phyloP scores from a whole-genome alignment of 352 stramenopile species.

The Globisporangium megalacanthum region DNA sequence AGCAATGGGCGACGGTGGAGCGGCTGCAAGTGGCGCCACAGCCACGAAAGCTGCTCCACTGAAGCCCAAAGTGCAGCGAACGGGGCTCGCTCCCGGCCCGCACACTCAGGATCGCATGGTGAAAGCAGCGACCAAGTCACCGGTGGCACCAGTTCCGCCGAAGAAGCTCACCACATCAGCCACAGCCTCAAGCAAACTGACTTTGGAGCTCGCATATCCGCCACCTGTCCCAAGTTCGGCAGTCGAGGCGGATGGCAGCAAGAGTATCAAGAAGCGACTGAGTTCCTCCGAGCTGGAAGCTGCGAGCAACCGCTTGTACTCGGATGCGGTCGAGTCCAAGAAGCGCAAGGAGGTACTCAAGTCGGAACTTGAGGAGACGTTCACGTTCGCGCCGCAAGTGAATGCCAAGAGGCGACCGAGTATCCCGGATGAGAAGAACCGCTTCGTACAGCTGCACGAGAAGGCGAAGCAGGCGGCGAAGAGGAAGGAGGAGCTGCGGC shows the following conservation, averaged over 20 bases:
- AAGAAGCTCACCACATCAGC: background rate
- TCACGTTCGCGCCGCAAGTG: constrained; percentile 54
- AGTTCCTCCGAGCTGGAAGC: constrained; percentile 46
- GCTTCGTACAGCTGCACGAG: constrained; percentile 46
- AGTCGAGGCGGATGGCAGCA: constrained; percentile 7
- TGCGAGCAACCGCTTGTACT: constrained; percentile 54
- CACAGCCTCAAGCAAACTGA: constrained; percentile 1
- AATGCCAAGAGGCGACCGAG: constrained; percentile 44
- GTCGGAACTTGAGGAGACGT: constrained; percentile 44
- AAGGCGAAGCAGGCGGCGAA: constrained; percentile 44
- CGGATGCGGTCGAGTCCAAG: constrained; percentile 53
- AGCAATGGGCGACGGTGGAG: background rate
- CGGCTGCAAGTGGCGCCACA: background rate
- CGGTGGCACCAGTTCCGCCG: background rate
- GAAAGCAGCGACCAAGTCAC: background rate
- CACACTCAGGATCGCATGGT: background rate
- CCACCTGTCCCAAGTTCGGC: constrained; percentile 12
- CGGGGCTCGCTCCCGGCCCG: background rate
- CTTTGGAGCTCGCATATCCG: background rate
- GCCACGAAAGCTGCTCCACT: background rate
- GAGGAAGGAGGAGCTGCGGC: constrained; percentile 51
- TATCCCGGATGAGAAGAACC: constrained; percentile 24
- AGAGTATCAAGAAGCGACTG: constrained; percentile 46
- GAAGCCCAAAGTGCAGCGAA: constrained; percentile 2
- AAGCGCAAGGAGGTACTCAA: constrained; percentile 47